Evolutionary conservation across 148 eudicot species (phyloP).

Genomic region (Amaranthus cruentus): DNA sequence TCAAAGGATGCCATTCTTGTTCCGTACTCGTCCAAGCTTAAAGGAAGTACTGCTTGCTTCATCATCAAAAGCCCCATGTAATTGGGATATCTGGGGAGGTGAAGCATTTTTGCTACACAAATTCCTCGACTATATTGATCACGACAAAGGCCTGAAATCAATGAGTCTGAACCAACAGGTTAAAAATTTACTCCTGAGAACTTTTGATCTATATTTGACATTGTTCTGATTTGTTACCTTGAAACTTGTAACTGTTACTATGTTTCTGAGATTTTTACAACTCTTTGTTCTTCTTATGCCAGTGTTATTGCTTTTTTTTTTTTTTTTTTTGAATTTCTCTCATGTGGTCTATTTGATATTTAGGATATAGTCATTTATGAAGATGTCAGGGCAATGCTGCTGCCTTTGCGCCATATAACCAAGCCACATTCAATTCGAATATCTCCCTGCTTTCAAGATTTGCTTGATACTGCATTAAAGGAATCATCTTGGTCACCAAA

Average conservation of each 20-base stretch:
- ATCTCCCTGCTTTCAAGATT: conserved; percentile 4
- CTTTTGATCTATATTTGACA: not conserved
- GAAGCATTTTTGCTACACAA: conserved; percentile 7
- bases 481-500: conserved; percentile 11
- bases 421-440: conserved; percentile 11
- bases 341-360: not conserved
- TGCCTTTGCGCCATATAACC: conserved; percentile 10
- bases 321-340: not conserved
- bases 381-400: conserved; percentile 3
- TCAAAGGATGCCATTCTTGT: conserved; percentile 17
- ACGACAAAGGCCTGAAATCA: conserved; percentile 10
- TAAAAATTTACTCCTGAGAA: not conserved
- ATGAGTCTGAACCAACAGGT: conserved; percentile 20
- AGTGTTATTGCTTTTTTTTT: not conserved
- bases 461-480: conserved; percentile 17
- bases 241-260: not conserved
- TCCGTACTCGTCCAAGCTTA: conserved; percentile 1
- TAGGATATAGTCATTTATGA: conserved; percentile 18
- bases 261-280: not conserved
- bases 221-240: not conserved
- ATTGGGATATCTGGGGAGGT: conserved; percentile 8
- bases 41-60: conserved; percentile 16
- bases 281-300: not conserved
- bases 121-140: conserved; percentile 9
- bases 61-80: not conserved